These are phyloP conservation scores for Sugiyamaella chiloensis DNA, from an alignment of 805 yeast genomes.

Conservation along the genomic window DNA sequence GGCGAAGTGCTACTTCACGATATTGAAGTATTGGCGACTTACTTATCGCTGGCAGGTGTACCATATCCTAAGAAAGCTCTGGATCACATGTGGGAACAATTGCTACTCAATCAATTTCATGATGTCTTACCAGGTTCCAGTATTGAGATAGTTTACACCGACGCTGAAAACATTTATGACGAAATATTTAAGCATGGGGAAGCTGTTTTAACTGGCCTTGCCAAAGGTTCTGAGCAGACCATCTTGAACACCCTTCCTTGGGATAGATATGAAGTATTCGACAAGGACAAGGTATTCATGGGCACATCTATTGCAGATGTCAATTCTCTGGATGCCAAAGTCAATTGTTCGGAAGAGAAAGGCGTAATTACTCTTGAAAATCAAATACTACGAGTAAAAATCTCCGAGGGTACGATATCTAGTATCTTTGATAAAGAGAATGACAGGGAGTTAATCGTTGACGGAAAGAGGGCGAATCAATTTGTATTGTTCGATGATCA, in stretches of 20 bases:
- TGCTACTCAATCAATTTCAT: constrained; percentile 89
- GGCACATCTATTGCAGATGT: constrained; percentile 8
- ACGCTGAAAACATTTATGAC: constrained; percentile 73
- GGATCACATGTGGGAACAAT: constrained; percentile 78
- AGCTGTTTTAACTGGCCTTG: constrained; percentile 50
- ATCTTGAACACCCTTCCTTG: constrained; percentile 59
- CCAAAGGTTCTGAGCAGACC: not conserved
- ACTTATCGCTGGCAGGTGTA: constrained; percentile 61
- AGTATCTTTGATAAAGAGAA: constrained; percentile 56
- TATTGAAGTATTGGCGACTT: constrained; percentile 76
- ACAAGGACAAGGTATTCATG: constrained; percentile 12
- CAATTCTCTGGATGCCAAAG: constrained; percentile 36
- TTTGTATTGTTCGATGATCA: constrained; percentile 81
- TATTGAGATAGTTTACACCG: constrained; percentile 91
- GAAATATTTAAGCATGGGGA: constrained; percentile 54
- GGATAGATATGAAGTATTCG: constrained; percentile 48
- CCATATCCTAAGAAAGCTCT: constrained; percentile 69
- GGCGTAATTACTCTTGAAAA: constrained; percentile 58
- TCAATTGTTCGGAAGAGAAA: constrained; percentile 40
- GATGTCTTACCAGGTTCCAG: constrained; percentile 97
- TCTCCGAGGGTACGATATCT: not conserved
- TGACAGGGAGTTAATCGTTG: constrained; percentile 63
- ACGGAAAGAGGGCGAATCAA: constrained; percentile 77
- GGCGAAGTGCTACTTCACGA: constrained; percentile 78
- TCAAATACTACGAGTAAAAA: constrained; percentile 45